Base-by-base conservation (phyloP, 306 rosid genomes). In the Acacia confusa region DNA sequence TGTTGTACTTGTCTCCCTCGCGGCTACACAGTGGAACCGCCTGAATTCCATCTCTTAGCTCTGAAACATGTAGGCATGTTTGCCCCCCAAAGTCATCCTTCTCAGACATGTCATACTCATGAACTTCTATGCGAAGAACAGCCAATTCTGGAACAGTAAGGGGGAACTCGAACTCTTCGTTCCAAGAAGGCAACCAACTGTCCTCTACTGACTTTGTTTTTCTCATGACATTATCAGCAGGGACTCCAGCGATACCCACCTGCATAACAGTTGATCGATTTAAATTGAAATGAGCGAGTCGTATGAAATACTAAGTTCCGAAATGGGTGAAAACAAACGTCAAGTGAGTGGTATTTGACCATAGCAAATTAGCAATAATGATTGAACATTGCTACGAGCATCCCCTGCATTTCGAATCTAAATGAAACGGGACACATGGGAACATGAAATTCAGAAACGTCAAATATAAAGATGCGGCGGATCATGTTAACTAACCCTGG, bases 81-180 rank as follows among this genome's bases (percentile, higher is more conserved):
- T 96, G 99, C 63, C 99, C 99, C 58, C 97, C 99, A 30, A 96
- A 96, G 85, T 96, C 99, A 45, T 96, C 99, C 88, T 89, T 96
- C 82, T 96, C 99, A 9, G 99, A 93, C 95, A 92, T 86, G 94
- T 96, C 99, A 14, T 94, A 90, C 88, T 96, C 98, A 2, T 92
- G 99, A 83, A 94, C 99, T 88, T 96, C 99, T 9, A 96, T 82
- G 16, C 98, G 94, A 75, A 96, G 92, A 63, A 96, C 66, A 38
- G 99, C 98, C 6, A 96, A 74, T 84, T 96, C 98, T 0, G 99
- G 99, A 80, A 90, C 91, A 0, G 90, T 83, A 10, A 93, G 87
- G 4, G 90, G 97, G 80, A 94, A 94, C 84, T 88, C 97, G 22
- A 94, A 94, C 45, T 11, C 78, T 81, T 96, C 98, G 69, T 88